Evolutionary conservation across 2,329 filamentous ascomycete genomes (phyloP).

Genomic region (Fusarium sp.): DNA sequence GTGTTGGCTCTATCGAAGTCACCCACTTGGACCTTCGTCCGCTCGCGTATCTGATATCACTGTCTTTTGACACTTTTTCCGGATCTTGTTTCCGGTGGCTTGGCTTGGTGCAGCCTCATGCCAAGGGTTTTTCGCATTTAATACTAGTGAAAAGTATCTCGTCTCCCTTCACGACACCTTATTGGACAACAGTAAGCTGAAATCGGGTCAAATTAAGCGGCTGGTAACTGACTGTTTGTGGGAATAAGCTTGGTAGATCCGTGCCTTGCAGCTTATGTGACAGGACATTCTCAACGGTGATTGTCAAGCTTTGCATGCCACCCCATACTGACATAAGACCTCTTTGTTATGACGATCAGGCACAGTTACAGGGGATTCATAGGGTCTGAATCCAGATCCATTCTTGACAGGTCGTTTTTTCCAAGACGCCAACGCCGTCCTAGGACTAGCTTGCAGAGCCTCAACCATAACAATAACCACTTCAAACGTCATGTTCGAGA

Average conservation of each 20-base stretch:
- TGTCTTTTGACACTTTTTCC: background rate
- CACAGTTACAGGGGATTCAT: background rate
- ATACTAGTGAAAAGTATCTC: background rate
- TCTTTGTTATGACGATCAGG: background rate
- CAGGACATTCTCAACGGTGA: background rate
- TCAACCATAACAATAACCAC: background rate
- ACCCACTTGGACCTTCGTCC: too few species aligned
- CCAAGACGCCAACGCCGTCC: background rate
- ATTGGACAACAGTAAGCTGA: background rate
- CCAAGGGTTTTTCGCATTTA: slow-evolving; percentile 1
- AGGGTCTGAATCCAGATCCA: background rate
- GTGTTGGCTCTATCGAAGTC: too few species aligned
- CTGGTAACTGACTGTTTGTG: background rate
- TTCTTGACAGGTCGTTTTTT: background rate
- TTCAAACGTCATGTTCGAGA: background rate
- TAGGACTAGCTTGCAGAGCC: background rate
- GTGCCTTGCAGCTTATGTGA: slow-evolving; percentile 1
- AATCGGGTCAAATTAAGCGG: background rate
- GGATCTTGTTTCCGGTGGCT: slow-evolving; percentile 9
- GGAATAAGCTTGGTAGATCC: slow-evolving; percentile 19
- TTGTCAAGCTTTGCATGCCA: background rate
- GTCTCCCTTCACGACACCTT: fast-evolving
- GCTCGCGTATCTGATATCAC: background rate
- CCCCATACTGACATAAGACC: background rate
- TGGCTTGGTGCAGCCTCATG: slow-evolving; percentile 2